Base-by-base conservation (phyloP, 257 asterid genomes). In the Schizonepeta tenuifolia region DNA sequence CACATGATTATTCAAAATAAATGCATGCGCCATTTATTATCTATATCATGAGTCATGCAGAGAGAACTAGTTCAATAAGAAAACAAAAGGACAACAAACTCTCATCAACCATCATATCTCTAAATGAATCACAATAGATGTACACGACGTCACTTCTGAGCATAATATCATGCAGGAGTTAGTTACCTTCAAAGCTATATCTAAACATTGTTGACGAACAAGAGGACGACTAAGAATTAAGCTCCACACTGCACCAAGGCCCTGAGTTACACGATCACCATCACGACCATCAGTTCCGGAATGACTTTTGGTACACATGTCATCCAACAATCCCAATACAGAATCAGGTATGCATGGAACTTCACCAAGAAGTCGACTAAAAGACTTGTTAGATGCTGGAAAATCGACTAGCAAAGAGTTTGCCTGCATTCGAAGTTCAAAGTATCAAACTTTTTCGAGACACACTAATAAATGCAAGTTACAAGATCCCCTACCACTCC, bases 261-360 rank as follows among this genome's bases (percentile, higher is more conserved):
- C 98, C 84, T 95, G 99, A 80, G 98, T 90, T 72, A 90, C 96
- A 80, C 91, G 98, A 69, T 95, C 99, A 74, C 92, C 88, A 79
- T 86, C 97, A 76, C 83, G 85, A 43, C 72, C 75, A 82, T 86
- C 92, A 64, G 78, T 77, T 66, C 88, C 95, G 51, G 81, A 77
- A 73, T 77, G 72, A 76, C 74, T 80, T 67, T 83, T 89, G 77
- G 87, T 82, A 81, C 98, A 90, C 73, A 95, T 76, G 77, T 90
- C 95, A 73, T 81, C 84, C 70, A 95, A 85, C 72, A 95, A 86
- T 75, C 86, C 78, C 87, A 92, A 75, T 67, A 88, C 81, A 65
- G 98, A 88, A 76, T 90, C 95, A 43, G 99, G 96, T 71, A 95
- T 79, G 57, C 58, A 75, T 72, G 99, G 99, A 82, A 82, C 97